Evolutionary conservation across 768 basidiomycete genomes (phyloP).

Genomic region (Hericium alpestre): DNA sequence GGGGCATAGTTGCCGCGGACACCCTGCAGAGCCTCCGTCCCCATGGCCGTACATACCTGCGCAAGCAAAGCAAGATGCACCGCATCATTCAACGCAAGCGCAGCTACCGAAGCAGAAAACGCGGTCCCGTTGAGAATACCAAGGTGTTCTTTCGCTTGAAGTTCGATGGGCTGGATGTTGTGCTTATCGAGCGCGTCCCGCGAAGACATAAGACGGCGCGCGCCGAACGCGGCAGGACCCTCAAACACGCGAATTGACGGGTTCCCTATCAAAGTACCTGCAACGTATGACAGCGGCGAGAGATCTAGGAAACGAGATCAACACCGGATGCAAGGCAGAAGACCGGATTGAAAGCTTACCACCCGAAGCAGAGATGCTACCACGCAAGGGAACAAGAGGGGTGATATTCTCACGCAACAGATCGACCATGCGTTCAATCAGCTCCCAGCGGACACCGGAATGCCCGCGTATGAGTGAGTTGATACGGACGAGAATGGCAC

Average conservation of each 20-base stretch:
- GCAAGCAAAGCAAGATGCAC: conserved; percentile 55
- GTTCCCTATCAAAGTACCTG: conserved; percentile 71
- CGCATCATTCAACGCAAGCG: conserved; percentile 64
- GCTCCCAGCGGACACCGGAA: conserved; percentile 73
- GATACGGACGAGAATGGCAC: conserved; percentile 77
- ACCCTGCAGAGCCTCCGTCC: conserved; percentile 72
- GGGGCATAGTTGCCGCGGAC: conserved; percentile 62
- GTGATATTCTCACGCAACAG: conserved; percentile 65
- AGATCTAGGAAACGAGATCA: conserved; percentile 3
- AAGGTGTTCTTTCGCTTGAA: conserved; percentile 69
- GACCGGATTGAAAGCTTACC: conserved; percentile 29
- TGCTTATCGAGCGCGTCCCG: conserved; percentile 48
- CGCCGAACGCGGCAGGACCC: conserved; percentile 37
- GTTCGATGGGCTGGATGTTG: conserved; percentile 50
- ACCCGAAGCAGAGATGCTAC: conserved; percentile 77
- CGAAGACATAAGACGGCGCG: conserved; percentile 43
- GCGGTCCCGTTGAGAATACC: conserved; percentile 81
- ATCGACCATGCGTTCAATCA: conserved; percentile 69
- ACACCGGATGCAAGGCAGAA: conserved; percentile 1
- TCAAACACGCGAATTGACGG: conserved; percentile 66
- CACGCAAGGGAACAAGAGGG: conserved; percentile 72
- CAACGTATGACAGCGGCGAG: conserved; percentile 22
- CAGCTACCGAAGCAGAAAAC: conserved; percentile 70
- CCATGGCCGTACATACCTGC: conserved; percentile 73
- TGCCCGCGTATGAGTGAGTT: conserved; percentile 86